phyloP scores from a whole-genome alignment of 1,139 yeast genomes.

The Entelexis sorbosivorans region DNA sequence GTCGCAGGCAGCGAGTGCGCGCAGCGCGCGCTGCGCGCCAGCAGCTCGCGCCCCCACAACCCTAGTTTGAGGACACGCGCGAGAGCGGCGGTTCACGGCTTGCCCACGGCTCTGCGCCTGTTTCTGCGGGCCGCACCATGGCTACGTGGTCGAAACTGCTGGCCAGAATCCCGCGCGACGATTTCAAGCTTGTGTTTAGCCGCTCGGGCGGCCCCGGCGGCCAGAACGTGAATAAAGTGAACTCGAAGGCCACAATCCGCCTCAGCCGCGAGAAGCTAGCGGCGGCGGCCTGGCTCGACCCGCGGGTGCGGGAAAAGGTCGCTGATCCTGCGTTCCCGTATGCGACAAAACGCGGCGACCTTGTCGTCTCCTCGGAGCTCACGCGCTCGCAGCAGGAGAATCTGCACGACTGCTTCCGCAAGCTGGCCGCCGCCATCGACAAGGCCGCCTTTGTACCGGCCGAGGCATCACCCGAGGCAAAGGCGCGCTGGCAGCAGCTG shows the following conservation, averaged over 20 bases:
- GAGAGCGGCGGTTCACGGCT: neutral
- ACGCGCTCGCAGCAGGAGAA: slow-evolving; percentile 52
- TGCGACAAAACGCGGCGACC: slow-evolving; percentile 44
- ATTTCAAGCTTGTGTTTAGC: slow-evolving; percentile 48
- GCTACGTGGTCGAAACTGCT: slow-evolving; percentile 24
- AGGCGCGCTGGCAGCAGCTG: slow-evolving; percentile 47
- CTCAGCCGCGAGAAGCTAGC: slow-evolving; percentile 42
- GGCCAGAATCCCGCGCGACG: slow-evolving; percentile 38
- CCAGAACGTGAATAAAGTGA: slow-evolving; percentile 72
- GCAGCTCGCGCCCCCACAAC: neutral
- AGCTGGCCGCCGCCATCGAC: slow-evolving; percentile 46
- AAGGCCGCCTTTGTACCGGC: slow-evolving; percentile 39
- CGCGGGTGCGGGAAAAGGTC: slow-evolving; percentile 31
- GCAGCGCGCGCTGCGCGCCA: too few relatives aligned
- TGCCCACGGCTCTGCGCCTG: neutral
- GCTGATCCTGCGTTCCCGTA: slow-evolving; percentile 36
- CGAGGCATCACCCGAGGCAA: slow-evolving; percentile 42
- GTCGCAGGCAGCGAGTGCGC: too few relatives aligned
- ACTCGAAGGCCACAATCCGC: slow-evolving; percentile 59
- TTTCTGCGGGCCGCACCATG: neutral
- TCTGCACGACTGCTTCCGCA: slow-evolving; percentile 47
- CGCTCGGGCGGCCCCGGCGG: slow-evolving; percentile 93
- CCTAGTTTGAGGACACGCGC: neutral
- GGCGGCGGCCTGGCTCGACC: slow-evolving; percentile 54
- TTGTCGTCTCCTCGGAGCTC: slow-evolving; percentile 53